A percentile compares a stretch with the other conserved stretches of the same genome.
phyloP scores from a whole-genome alignment of 2,329 filamentous ascomycete species.

The Ophioceras dolichostomum region DNA sequence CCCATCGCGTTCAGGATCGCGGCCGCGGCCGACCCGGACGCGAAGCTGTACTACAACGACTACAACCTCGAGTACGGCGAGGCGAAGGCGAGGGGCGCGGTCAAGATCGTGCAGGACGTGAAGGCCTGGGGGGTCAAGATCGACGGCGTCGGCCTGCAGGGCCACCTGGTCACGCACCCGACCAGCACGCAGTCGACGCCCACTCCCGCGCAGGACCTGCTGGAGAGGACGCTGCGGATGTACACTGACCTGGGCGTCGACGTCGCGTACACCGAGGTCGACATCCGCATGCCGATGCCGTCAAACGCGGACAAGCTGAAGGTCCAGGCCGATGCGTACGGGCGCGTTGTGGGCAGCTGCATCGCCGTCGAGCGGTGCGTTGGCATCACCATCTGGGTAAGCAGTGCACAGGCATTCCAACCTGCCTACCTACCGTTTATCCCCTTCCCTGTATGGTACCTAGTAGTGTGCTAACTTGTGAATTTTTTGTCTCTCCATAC shows the following conservation, averaged over 20 bases:
- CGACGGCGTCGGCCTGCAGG: conserved; percentile 38
- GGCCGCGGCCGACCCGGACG: conserved; percentile 28
- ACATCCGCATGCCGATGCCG: conserved; percentile 31
- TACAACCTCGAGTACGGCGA: conserved; percentile 30
- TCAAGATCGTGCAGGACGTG: conserved; percentile 18
- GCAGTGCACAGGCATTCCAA: too few species aligned
- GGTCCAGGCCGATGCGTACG: conserved; percentile 29
- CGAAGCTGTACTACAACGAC: conserved; percentile 39
- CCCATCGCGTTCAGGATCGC: conserved; percentile 35
- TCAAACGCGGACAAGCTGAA: conserved; percentile 21
- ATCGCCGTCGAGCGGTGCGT: conserved; percentile 13
- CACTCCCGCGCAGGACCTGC: conserved; percentile 16
- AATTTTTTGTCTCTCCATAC: conserved; percentile 1
- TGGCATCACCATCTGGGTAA: conserved; percentile 16
- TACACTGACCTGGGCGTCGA: conserved; percentile 31
- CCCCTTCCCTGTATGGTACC: too few species aligned
- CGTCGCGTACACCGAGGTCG: conserved; percentile 39
- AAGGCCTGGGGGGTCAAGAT: conserved; percentile 27
- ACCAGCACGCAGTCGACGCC: conserved; percentile 21
- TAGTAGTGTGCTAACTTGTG: too few species aligned
- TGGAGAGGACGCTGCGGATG: conserved; percentile 20
- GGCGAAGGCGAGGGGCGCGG: conserved; percentile 20
- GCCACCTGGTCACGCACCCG: conserved; percentile 29
- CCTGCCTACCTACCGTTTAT: too few species aligned
- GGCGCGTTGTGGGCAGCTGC: conserved; percentile 12